phyloP scores from a whole-genome alignment of 2,329 filamentous ascomycete species.

The Setomelanomma holmii region DNA sequence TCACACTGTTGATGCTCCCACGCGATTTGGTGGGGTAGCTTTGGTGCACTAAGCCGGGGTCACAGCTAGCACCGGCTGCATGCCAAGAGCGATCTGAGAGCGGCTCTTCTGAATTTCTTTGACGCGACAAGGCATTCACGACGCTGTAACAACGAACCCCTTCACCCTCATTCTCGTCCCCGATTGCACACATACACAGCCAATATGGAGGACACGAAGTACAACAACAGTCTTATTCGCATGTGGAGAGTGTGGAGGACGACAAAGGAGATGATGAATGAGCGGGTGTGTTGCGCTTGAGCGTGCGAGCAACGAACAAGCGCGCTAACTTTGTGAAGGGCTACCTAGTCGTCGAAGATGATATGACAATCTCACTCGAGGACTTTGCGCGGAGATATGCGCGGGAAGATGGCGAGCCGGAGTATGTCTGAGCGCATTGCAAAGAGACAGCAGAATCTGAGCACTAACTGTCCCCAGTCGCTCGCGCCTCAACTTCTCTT shows the following conservation, averaged over 20 bases:
- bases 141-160: constrained; percentile 14
- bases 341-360: constrained; percentile 88
- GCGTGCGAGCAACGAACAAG: constrained; percentile 14
- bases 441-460: not conserved
- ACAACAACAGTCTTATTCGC: constrained; percentile 55
- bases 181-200: constrained; percentile 11
- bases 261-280: constrained; percentile 91
- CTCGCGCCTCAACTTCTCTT: constrained; percentile 84
- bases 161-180: constrained; percentile 11
- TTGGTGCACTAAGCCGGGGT: constrained; percentile 15
- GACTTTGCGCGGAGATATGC: constrained; percentile 78
- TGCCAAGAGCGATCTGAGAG: constrained; percentile 24
- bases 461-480: constrained; percentile 64
- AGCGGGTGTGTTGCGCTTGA: constrained; percentile 70
- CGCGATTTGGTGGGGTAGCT: constrained; percentile 39
- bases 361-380: constrained; percentile 85
- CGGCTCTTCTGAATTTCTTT: constrained; percentile 41
- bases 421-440: constrained; percentile 78
- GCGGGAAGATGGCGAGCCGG: constrained; percentile 74
- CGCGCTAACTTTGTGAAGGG: constrained; percentile 65
- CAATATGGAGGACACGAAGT: constrained; percentile 39
- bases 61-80: constrained; percentile 23
- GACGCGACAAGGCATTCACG: constrained; percentile 22
- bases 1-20: constrained; percentile 22
- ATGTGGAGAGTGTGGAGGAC: constrained; percentile 96